These are phyloP conservation scores for Kingdonia uniflora DNA, from an alignment of 164 flowering plant species.

Conservation along the genomic window DNA sequence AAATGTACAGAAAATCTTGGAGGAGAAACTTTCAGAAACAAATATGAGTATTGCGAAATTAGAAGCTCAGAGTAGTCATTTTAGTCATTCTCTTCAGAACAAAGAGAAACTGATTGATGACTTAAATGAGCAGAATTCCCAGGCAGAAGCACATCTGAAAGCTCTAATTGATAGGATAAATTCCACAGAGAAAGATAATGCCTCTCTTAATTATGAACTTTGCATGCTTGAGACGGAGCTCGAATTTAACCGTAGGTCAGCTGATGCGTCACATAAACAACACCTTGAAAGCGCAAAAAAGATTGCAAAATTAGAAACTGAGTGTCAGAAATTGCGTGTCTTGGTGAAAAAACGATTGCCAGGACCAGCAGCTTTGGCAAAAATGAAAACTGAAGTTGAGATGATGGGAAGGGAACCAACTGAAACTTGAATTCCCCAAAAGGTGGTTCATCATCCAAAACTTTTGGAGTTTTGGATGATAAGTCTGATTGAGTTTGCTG, in stretches of 20 bases:
- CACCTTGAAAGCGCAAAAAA: neutral
- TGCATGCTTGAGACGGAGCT: neutral
- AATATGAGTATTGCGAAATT: neutral
- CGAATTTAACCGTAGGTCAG: neutral
- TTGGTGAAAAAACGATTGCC: neutral
- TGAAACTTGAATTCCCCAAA: neutral
- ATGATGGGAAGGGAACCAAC: neutral
- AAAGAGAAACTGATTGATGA: constrained; percentile 4
- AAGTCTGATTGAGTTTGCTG: constrained; percentile 7
- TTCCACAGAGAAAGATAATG: neutral
- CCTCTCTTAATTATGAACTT: neutral
- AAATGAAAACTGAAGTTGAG: neutral
- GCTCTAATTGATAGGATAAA: constrained; percentile 1
- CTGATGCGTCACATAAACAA: constrained; percentile 1
- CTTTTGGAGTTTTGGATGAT: constrained; percentile 4
- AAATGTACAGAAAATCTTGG: neutral
- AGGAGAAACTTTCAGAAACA: constrained; percentile 4
- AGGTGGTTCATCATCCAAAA: neutral
- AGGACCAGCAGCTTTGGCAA: neutral
- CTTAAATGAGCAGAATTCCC: neutral
- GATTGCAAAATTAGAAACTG: constrained; percentile 1
- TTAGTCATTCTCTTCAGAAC: neutral
- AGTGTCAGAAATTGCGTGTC: neutral
- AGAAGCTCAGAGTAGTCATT: neutral
- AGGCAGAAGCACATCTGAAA: constrained; percentile 4